Evolutionary conservation across 495 filamentous ascomycete species (phyloP).

Genomic region (Hypoxylon cercidicola): DNA sequence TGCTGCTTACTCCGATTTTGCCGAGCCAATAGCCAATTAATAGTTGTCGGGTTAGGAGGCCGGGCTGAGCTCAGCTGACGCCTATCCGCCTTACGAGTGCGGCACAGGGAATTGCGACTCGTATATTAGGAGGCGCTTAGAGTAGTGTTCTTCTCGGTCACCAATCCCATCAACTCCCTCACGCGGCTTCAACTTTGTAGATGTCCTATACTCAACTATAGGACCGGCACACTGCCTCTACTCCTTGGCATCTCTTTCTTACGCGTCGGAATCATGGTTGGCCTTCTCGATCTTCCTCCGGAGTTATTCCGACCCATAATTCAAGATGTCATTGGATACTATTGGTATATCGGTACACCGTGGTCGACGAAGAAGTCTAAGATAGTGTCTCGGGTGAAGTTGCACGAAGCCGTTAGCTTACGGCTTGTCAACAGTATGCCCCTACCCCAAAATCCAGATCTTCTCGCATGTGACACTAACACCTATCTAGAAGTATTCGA

Average conservation of each 20-base stretch:
- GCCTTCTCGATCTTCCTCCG: conserved; percentile 1
- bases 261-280: background rate
- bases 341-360: background rate
- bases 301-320: conserved; percentile 5
- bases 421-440: conserved; percentile 3
- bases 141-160: no score
- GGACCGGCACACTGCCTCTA: background rate
- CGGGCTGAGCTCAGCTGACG: no score
- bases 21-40: no score
- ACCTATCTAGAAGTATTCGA: background rate
- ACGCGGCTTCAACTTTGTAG: no score
- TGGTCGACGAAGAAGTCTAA: background rate
- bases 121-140: no score
- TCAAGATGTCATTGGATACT: background rate
- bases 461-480: background rate
- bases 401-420: background rate
- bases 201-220: background rate
- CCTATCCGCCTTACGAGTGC: no score
- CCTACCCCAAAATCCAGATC: background rate
- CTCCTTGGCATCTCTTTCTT: background rate
- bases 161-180: no score
- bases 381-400: background rate
- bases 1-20: no score
- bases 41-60: no score
- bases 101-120: no score